Conservation (phyloP, 495 filamentous ascomycete genomes). For the Pyronema domesticum region DNA sequence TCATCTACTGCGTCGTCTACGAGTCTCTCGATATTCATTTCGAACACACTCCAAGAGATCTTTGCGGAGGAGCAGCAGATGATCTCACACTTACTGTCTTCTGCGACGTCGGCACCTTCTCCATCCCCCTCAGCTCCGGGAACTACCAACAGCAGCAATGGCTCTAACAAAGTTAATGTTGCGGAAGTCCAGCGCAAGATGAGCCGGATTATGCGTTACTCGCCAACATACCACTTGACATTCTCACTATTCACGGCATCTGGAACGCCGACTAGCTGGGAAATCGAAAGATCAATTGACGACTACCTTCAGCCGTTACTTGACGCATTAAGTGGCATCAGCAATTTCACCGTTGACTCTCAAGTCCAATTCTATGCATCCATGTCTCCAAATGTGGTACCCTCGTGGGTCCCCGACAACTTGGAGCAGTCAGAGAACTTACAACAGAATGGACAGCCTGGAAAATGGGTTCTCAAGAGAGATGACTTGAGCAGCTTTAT, state of each 20-base stretch:
- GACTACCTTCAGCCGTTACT: conserved; percentile 71
- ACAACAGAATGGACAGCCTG: not conserved
- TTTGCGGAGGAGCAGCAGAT: conserved; percentile 83
- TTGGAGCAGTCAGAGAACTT: conserved; percentile 29
- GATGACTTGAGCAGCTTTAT: conserved; percentile 87
- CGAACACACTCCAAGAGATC: conserved; percentile 54
- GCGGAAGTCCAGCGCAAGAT: conserved; percentile 42
- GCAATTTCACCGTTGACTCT: conserved; percentile 91
- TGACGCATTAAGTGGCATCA: conserved; percentile 57
- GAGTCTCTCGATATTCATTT: conserved; percentile 61
- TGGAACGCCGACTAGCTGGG: conserved; percentile 67
- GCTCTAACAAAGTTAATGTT: conserved; percentile 25
- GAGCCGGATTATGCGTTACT: conserved; percentile 73
- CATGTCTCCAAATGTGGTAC: conserved; percentile 29
- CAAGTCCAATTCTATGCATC: conserved; percentile 88
- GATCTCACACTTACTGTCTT: conserved; percentile 63
- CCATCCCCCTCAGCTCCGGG: conserved; percentile 12
- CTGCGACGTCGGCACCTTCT: conserved; percentile 31
- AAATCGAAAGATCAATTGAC: conserved; percentile 65
- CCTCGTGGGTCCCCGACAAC: conserved; percentile 12
- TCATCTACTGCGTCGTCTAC: conserved; percentile 51
- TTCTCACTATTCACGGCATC: conserved; percentile 84
- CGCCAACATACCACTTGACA: conserved; percentile 85
- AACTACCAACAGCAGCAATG: conserved; percentile 11
- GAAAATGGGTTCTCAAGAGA: conserved; percentile 53